Evolutionary conservation across 345 rosid genomes (phyloP).

Genomic region (Eucalyptus curtisii): DNA sequence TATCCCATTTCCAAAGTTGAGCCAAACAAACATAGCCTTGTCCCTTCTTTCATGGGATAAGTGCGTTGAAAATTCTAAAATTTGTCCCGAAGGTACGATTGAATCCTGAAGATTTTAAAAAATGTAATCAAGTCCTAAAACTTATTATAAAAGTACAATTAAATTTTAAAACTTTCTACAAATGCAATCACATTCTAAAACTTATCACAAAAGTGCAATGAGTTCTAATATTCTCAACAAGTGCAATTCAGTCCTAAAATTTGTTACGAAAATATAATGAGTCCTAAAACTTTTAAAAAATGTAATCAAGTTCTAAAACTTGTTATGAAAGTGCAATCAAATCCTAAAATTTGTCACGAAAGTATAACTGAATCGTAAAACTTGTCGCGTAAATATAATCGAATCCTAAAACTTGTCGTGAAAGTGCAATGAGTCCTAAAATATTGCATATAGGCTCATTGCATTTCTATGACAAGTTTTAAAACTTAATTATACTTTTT

Average conservation of each 20-base stretch:
- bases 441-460: too few species aligned
- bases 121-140: fast-evolving
- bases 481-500: too few species aligned
- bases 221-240: fast-evolving
- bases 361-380: too few species aligned
- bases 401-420: fast-evolving
- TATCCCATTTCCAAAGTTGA: background rate
- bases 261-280: too few species aligned
- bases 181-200: too few species aligned
- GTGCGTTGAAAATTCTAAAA: too few species aligned
- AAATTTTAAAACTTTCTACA: too few species aligned
- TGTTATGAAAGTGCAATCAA: fast-evolving
- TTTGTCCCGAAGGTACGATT: fast-evolving
- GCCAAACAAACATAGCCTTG: background rate
- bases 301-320: too few species aligned
- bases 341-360: too few species aligned
- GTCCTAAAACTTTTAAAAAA: fast-evolving
- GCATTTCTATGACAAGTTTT: too few species aligned
- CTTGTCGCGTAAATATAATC: fast-evolving
- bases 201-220: too few species aligned
- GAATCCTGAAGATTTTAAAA: fast-evolving
- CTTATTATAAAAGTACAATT: fast-evolving
- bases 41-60: background rate
- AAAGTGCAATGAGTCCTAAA: fast-evolving
- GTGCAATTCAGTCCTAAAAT: too few species aligned